phyloP scores from a whole-genome alignment of 1,284 basidiomycete species.

The Phellopilus nigrolimitatus region DNA sequence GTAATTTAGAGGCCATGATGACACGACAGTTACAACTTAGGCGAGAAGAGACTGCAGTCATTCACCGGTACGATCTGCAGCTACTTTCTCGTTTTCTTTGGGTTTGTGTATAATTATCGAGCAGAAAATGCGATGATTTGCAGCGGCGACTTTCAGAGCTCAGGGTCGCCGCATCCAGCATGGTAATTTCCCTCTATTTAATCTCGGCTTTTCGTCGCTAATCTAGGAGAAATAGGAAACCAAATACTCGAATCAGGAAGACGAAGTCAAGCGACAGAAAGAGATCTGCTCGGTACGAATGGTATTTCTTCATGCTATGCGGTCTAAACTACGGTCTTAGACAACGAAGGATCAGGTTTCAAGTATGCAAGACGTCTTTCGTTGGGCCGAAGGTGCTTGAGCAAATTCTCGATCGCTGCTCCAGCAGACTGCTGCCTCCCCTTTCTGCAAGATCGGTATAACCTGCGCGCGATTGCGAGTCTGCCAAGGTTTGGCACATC shows the following conservation, averaged over 20 bases:
- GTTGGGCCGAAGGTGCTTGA: conserved; percentile 18
- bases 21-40: conserved; percentile 64
- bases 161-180: conserved; percentile 16
- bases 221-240: too few species aligned
- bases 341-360: conserved; percentile 1
- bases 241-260: not conserved
- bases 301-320: not conserved
- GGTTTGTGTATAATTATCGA: conserved; percentile 2
- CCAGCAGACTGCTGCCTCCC: too few species aligned
- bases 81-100: not conserved
- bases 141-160: conserved; percentile 55
- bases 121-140: conserved; percentile 65
- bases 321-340: not conserved
- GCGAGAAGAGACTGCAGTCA: conserved; percentile 55
- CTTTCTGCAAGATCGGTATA: too few species aligned
- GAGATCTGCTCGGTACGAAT: not conserved
- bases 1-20: conserved; percentile 74
- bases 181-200: not conserved
- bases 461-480: too few species aligned
- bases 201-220: too few species aligned
- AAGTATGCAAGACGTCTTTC: conserved; percentile 18
- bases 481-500: too few species aligned
- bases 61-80: conserved; percentile 52
- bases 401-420: too few species aligned
- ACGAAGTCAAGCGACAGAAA: not conserved